Base-by-base conservation (phyloP, 2,329 filamentous ascomycete genomes). In the Ascocoryne sarcoides region DNA sequence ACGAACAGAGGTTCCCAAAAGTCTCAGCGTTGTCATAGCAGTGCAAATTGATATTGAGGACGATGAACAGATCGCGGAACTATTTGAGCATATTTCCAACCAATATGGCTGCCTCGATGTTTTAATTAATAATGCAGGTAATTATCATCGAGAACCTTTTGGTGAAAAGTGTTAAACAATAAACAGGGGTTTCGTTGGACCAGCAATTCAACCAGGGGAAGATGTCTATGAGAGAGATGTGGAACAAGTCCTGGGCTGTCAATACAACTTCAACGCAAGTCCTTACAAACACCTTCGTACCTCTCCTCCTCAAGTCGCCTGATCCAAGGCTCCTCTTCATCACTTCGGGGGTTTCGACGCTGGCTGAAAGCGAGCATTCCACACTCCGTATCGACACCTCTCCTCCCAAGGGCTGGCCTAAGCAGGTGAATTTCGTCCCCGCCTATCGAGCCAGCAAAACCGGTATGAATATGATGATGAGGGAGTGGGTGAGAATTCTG, bases 401-500 rank as follows among this genome's bases (percentile, higher is more conserved):
- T 48, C 44, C 46, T 38, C 5, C 41, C n/a, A 48, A 49, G 2
- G 65, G 65, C 4, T 68, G 67, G 68, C 65, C 65, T 2, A 67
- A 69, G 52, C 28, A 50, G 8, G 23, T 26, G 12, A 42, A 21
- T 36, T 40, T 51, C 8, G 35, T 52, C 1, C 43, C 55, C 3
- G 54, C 56, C 2, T 71, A 71, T 44, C 61, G 67, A 3, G 56
- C 54, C 18, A 51, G 54, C 16, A 71, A 71, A 53, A 62, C 60
- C 2, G 67, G 62, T 0, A 48, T 71, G 40, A 71, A 70, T 45
- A 71, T 71, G 68, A 43, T 71, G 46, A 67, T 70, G 66, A 55
- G 61, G 4, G 63, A 69, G 42, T 70, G 63, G 63, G 36, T 53
- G 19, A 58, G 63, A 26, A 46, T 62, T 1, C 55, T 75, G 19